Percentiles rank a stretch among this genome's conserved stretches.
Conservation (phyloP, 2,329 filamentous ascomycete genomes). For the Alternaria sp. region DNA sequence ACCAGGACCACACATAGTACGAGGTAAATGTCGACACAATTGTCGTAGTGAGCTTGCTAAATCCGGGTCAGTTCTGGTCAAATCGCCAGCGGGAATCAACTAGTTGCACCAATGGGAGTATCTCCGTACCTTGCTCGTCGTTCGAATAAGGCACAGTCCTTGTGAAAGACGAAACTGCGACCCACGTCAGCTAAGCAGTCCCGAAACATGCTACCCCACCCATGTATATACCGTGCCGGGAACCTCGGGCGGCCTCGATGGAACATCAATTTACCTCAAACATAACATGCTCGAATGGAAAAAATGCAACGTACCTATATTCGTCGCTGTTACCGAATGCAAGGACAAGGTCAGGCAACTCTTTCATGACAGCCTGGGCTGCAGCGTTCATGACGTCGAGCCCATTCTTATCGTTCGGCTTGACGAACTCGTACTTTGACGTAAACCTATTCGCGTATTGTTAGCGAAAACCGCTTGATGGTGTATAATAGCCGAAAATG, state of each 20-base stretch:
- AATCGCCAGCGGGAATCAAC: neutral
- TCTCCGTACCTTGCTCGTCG: constrained; percentile 73
- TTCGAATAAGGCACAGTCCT: constrained; percentile 83
- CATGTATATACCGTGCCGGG: constrained; percentile 10
- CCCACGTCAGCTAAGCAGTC: constrained; percentile 34
- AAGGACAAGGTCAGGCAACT: constrained; percentile 84
- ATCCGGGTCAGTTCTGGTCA: constrained; percentile 25
- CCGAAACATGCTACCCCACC: constrained; percentile 21
- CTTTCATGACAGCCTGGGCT: constrained; percentile 82
- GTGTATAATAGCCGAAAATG: constrained; percentile 10
- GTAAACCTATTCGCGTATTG: constrained; percentile 69
- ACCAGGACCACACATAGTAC: constrained; percentile 87
- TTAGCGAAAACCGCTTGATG: constrained; percentile 14
- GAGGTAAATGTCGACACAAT: constrained; percentile 93
- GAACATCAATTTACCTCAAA: constrained; percentile 28
- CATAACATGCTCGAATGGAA: constrained; percentile 5
- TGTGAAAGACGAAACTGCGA: constrained; percentile 88
- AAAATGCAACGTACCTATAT: constrained; percentile 69
- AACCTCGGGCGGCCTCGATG: constrained; percentile 4
- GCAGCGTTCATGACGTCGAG: constrained; percentile 94
- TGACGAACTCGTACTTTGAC: constrained; percentile 82
- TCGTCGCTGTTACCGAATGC: constrained; percentile 97
- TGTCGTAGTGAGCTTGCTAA: constrained; percentile 88
- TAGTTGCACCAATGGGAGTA: constrained; percentile 15
- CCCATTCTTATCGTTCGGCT: constrained; percentile 90